Evolutionary conservation across 1,284 basidiomycete species (phyloP), one percentile per base, ranked within the genome.

Genomic region (Gomphus bonarii): DNA sequence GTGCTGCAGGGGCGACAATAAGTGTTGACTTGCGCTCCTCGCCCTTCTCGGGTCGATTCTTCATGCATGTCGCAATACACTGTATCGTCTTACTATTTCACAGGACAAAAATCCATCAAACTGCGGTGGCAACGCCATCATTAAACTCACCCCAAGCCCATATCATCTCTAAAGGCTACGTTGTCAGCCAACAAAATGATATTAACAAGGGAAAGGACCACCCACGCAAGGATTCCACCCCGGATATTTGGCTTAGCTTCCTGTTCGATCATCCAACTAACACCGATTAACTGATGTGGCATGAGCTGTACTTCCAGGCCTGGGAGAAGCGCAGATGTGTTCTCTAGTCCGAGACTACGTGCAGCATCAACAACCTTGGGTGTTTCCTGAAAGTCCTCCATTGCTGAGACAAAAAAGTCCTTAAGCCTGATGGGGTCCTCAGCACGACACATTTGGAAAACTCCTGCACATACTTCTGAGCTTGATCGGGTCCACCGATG

Each of bases 1-100:
- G 72, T 2, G 85, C 84, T 1, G 84, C 78, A 1, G 85, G 85
- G 2, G 85, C 84, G 28, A 88, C 75, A 50, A 88, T 75, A 3
- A 88, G 75, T 7, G 80, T 85, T 3, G 78, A 78, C 48, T 73
- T 72, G 52, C 70, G 62, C 7, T 72, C 69, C 8, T 79, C 77
- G 33, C 78, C 73, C 5, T 48, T 7, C 8, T 33, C 35, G 3
- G 61, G 61, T 25, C 42, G 59, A 50, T 66, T 67, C 11, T 61
- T 55, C 28, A 57, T 55, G 61, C 66, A 67, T 10, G 61, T 56
- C 4, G 66, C 67, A 57, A 69, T 67, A 28, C 64, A 62, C 54
- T 68, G 66, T 22, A 67, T 58, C 5, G 67, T 68, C 60, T 68
- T 57, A 18, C 55, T 57, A n/a, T 22, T 38, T 20, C 11, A 36